These are phyloP conservation scores for Poa annua DNA, from an alignment of 176 grass and related monocot species.

Conservation along the genomic window DNA sequence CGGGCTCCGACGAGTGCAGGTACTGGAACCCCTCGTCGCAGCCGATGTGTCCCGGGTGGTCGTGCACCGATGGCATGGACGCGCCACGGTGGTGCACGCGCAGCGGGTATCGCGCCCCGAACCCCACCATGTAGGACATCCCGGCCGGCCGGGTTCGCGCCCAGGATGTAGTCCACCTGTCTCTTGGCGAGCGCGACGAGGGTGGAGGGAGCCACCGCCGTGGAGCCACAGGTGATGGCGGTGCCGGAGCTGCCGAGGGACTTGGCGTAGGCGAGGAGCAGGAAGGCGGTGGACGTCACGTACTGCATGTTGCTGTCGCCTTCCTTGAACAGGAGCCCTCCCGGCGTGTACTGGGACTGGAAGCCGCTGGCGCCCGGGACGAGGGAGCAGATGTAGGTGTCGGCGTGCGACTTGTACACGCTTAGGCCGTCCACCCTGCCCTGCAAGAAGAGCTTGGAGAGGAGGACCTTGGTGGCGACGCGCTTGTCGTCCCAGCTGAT, in stretches of 20 bases:
- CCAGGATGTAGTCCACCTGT: conserved; percentile 81
- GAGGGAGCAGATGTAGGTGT: conserved; percentile 72
- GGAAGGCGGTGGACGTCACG: conserved; percentile 78
- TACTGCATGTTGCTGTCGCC: conserved; percentile 88
- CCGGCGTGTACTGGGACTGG: conserved; percentile 67
- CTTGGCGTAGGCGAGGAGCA: conserved; percentile 77
- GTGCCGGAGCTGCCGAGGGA: conserved; percentile 47
- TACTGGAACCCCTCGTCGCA: conserved; percentile 58
- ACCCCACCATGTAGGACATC: conserved; percentile 75
- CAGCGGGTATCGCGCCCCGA: conserved; percentile 41
- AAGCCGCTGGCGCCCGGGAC: conserved; percentile 54
- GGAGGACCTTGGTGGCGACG: conserved; percentile 66
- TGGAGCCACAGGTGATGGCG: conserved; percentile 34
- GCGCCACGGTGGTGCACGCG: conserved; percentile 67
- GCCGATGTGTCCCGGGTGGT: conserved; percentile 44
- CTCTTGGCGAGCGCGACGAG: conserved; percentile 64
- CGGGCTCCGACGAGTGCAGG: conserved; percentile 50
- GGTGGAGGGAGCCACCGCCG: conserved; percentile 26
- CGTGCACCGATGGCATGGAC: conserved; percentile 55
- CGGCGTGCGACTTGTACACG: conserved; percentile 53
- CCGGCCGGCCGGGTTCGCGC: conserved; percentile 46
- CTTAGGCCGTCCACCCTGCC: conserved; percentile 40
- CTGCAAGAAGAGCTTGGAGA: conserved; percentile 42
- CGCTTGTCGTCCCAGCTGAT: conserved; percentile 94
- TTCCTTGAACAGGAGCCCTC: conserved; percentile 57